A percentile compares a stretch with the other conserved stretches of the same genome.
phyloP scores from a whole-genome alignment of 2,329 filamentous ascomycete species.

The Alternaria hordeiaustralica region DNA sequence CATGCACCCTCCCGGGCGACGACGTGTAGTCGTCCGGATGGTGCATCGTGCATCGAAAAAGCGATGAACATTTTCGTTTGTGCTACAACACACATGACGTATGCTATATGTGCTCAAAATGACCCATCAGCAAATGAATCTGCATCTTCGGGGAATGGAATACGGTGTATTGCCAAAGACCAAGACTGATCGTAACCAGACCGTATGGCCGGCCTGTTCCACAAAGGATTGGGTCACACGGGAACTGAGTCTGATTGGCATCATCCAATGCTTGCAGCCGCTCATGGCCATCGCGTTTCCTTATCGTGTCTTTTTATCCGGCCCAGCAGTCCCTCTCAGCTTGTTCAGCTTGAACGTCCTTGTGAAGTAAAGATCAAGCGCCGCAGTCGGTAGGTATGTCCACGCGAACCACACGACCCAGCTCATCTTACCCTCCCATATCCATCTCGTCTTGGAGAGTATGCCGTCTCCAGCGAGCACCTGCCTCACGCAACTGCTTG shows the following conservation, averaged over 20 bases:
- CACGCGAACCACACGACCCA: conserved; percentile 58
- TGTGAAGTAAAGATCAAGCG: conserved; percentile 55
- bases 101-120: too few species aligned
- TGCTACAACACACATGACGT: too few species aligned
- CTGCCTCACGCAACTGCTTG: conserved; percentile 61
- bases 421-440: conserved; percentile 62
- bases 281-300: background rate
- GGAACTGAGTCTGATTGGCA: too few species aligned
- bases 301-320: conserved; percentile 38
- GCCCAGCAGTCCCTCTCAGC: conserved; percentile 46
- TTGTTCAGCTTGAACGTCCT: conserved; percentile 61
- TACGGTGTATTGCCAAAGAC: background rate
- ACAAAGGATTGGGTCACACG: background rate
- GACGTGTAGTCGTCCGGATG: background rate
- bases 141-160: background rate
- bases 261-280: background rate
- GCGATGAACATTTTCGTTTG: too few species aligned
- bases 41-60: too few species aligned
- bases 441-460: conserved; percentile 53
- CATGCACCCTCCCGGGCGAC: background rate
- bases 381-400: conserved; percentile 54
- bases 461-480: conserved; percentile 51
- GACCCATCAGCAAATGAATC: background rate
- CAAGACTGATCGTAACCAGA: background rate
- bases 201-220: too few species aligned